Evolutionary conservation across 345 rosid genomes (phyloP).

Genomic region (Acer campestre): DNA sequence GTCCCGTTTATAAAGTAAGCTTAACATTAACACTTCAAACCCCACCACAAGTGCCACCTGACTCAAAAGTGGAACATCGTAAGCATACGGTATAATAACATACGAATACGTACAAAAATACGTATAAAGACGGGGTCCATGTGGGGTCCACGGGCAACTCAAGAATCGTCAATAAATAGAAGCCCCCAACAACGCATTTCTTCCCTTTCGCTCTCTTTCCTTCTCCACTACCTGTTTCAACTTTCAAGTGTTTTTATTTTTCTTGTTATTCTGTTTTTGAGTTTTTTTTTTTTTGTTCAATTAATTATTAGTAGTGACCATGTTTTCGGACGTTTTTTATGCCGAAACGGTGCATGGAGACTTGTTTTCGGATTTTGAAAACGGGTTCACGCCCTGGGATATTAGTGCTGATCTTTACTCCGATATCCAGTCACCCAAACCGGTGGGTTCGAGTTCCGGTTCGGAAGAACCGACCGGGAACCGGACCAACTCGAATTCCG

Average conservation of each 20-base stretch:
- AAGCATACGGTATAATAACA: constrained; percentile 13
- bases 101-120: constrained; percentile 23
- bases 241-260: neutral
- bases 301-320: constrained; percentile 18
- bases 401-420: constrained; percentile 39
- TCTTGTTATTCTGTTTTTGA: neutral
- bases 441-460: constrained; percentile 40
- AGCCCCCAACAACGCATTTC: constrained; percentile 62
- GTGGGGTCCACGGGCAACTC: constrained; percentile 24
- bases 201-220: constrained; percentile 85
- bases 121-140: neutral
- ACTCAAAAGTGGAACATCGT: constrained; percentile 43
- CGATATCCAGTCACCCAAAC: constrained; percentile 39
- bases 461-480: constrained; percentile 44
- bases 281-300: neutral
- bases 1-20: constrained; percentile 8
- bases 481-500: constrained; percentile 34
- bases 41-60: constrained; percentile 51
- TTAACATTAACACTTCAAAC: neutral
- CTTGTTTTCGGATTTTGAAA: constrained; percentile 46
- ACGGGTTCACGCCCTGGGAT: constrained; percentile 66
- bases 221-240: constrained; percentile 34
- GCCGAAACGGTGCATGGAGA: constrained; percentile 40
- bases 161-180: constrained; percentile 53
- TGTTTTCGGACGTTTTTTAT: constrained; percentile 50